These are phyloP conservation scores for Dactylis glomerata DNA, from an alignment of 176 grass and related monocot genomes.

Conservation along the genomic window DNA sequence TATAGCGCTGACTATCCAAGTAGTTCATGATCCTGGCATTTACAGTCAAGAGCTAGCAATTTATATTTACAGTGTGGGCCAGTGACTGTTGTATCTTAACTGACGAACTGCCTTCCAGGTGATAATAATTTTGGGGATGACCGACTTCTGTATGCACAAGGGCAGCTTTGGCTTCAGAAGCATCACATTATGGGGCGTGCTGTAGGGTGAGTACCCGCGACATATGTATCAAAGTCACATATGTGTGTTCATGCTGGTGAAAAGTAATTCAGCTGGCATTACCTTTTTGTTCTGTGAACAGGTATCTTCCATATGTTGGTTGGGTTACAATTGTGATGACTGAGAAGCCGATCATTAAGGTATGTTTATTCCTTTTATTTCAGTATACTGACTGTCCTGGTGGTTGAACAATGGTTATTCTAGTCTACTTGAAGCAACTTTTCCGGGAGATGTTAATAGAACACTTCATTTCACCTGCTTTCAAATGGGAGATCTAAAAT, in stretches of 20 bases:
- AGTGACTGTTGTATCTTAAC: background rate
- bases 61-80: background rate
- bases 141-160: conserved; percentile 71
- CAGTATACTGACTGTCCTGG: background rate
- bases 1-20: background rate
- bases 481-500: background rate
- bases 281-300: conserved; percentile 25
- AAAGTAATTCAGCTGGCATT: background rate
- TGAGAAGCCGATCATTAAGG: conserved; percentile 81
- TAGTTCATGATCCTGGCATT: background rate
- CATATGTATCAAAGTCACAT: background rate
- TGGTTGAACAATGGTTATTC: background rate
- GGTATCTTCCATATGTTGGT: conserved; percentile 73
- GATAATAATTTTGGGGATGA: conserved; percentile 85
- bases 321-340: conserved; percentile 88
- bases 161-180: conserved; percentile 88
- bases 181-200: conserved; percentile 85
- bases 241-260: background rate
- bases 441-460: background rate
- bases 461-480: background rate
- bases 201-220: conserved; percentile 50
- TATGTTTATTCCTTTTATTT: conserved; percentile 19
- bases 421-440: background rate
- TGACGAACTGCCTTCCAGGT: conserved; percentile 39
- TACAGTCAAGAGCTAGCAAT: background rate